Evolutionary conservation across 1,284 basidiomycete genomes (phyloP), one percentile per base, ranked within the genome.

Genomic region (Agroathelia rolfsii): DNA sequence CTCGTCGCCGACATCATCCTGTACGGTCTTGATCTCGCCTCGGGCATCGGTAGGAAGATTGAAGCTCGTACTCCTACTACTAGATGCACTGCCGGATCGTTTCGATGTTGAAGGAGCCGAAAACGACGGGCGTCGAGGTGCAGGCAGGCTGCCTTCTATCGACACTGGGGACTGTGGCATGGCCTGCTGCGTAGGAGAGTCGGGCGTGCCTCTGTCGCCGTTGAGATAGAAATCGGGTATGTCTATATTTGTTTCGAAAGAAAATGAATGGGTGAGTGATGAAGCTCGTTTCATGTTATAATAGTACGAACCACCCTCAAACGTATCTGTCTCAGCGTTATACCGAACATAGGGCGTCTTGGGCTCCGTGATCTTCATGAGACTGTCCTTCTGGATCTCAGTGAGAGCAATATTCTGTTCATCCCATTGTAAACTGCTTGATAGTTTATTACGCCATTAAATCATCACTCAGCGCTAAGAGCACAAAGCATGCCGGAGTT

Each of bases 361-460:
- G 32, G 89, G 89, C 52, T 94, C 89, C 3, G 85, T 89, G 51
- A 94, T 94, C 74, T 92, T 94, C 88, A 93, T 94, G 50, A 88
- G 64, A 45, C 85, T 89, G 50, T 93, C 88, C 57, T 92, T 90
- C 64, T 84, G 76, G 44, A 88, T 78, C 58, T 94, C 89, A 0
- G 88, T 93, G 47, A 86, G 58, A 17, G 86, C 85, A 29, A 94
- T 68, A 50, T 93, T 94, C 53, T 77, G 82, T 52, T 94, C 89
- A 50, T 94, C 89, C 89, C 89, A 94, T 50, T 85, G 83, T 46
- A 93, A 52, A 37, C 60, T 73, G 36, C 65, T 72, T 37, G 7
- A 30, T 24, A 32, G n/a, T 21, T 6, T 22, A 17, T 19, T 21
- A 27, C 16, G 32, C n/a, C n/a, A n/a, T n/a, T n/a, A n/a, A n/a